Conservation (phyloP, 2,329 filamentous ascomycete species). For the Podosphaera xanthii region DNA sequence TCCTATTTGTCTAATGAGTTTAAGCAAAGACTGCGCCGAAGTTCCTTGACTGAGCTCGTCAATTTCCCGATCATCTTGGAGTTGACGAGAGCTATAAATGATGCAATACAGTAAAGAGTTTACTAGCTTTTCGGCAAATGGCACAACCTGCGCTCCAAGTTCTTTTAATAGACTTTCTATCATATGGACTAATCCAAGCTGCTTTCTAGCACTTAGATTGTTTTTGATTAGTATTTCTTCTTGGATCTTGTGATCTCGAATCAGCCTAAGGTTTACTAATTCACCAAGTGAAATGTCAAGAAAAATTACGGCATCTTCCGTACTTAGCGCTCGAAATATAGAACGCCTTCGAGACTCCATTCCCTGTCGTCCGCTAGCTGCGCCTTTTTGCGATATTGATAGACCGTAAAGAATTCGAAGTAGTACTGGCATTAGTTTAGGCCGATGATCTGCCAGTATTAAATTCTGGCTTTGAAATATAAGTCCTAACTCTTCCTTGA, state of each 20-base stretch:
- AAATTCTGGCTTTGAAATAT: conserved; percentile 57
- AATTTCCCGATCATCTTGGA: conserved; percentile 19
- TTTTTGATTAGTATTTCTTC: conserved; percentile 31
- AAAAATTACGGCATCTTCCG: conserved; percentile 57
- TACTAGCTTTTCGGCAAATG: conserved; percentile 45
- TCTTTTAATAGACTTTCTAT: conserved; percentile 68
- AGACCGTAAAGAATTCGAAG: conserved; percentile 75
- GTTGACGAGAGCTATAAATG: conserved; percentile 40
- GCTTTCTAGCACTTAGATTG: conserved; percentile 47
- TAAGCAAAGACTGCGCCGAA: conserved; percentile 32
- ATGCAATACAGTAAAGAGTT: conserved; percentile 66
- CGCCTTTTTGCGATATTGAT: conserved; percentile 61
- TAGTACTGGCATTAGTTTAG: conserved; percentile 61
- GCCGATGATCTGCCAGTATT: conserved; percentile 50
- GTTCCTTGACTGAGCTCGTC: conserved; percentile 15
- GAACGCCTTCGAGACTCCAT: conserved; percentile 64
- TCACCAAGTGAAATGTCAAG: conserved; percentile 60
- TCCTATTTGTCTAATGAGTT: conserved; percentile 44
- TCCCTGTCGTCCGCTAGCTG: conserved; percentile 53
- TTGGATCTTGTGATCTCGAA: conserved; percentile 19
- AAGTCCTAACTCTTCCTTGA: conserved; percentile 81
- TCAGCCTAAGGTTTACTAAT: conserved; percentile 35
- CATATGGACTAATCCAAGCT: conserved; percentile 84
- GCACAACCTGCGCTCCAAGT: conserved; percentile 48
- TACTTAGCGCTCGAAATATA: conserved; percentile 53